phyloP scores from a whole-genome alignment of 257 asterid genomes.

The Jacaranda copaia region DNA sequence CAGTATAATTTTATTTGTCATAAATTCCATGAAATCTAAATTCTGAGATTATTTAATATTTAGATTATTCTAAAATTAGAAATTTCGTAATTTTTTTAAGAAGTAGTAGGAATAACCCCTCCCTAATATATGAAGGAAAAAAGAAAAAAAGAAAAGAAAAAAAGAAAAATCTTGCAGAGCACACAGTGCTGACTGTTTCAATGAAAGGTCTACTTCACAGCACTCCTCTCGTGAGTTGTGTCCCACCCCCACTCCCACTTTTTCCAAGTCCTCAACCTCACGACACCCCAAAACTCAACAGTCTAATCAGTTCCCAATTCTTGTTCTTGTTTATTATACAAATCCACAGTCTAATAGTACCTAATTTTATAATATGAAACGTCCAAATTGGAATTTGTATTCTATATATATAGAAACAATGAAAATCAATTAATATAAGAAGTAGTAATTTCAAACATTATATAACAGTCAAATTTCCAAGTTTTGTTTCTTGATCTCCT shows the following conservation, averaged over 20 bases:
- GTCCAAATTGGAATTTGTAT: neutral
- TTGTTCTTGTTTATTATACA: neutral
- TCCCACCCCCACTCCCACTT: neutral
- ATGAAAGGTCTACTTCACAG: constrained; percentile 32
- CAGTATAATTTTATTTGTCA: too few relatives aligned
- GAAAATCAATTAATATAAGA: neutral
- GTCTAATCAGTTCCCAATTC: constrained; percentile 1
- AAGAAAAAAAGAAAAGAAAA: neutral
- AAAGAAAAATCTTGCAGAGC: neutral
- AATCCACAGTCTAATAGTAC: constrained; percentile 14
- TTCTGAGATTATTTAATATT: too few relatives aligned
- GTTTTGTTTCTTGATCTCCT: constrained; percentile 37
- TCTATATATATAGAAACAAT: neutral
- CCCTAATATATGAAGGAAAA: neutral
- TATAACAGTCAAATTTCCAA: constrained; percentile 39
- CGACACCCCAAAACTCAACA: constrained; percentile 3
- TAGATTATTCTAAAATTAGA: too few relatives aligned
- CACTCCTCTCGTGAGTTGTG: constrained; percentile 43
- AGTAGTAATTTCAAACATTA: neutral
- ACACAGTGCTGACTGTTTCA: constrained; percentile 39
- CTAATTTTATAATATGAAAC: constrained; percentile 2
- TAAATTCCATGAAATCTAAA: too few relatives aligned
- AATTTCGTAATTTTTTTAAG: neutral
- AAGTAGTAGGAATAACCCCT: neutral
- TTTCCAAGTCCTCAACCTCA: constrained; percentile 24